A percentile compares a stretch with the other conserved stretches of the same genome.
phyloP scores from a whole-genome alignment of 2,329 filamentous ascomycete genomes.

The Tolypocladium sp. region DNA sequence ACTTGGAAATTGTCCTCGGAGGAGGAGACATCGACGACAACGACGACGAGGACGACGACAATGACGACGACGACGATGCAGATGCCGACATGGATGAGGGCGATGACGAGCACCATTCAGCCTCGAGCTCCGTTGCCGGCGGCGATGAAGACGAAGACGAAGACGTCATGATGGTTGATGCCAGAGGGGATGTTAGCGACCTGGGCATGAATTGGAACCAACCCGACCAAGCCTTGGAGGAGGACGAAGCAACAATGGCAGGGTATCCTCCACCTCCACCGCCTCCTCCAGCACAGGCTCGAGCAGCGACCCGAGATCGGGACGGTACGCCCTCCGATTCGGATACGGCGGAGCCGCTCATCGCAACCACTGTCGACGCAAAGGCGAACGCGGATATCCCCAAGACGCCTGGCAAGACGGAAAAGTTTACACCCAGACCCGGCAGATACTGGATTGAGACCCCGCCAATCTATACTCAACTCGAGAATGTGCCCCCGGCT shows the following conservation, averaged over 20 bases:
- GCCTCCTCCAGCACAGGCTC: slow-evolving; percentile 48
- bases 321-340: slow-evolving; percentile 64
- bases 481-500: slow-evolving; percentile 55
- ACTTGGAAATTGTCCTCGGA: slow-evolving; percentile 18
- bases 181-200: slow-evolving; percentile 34
- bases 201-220: slow-evolving; percentile 41
- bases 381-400: slow-evolving; percentile 67
- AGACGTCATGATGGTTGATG: slow-evolving; percentile 50
- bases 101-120: slow-evolving; percentile 24
- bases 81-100: slow-evolving; percentile 34
- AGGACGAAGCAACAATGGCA: slow-evolving; percentile 68
- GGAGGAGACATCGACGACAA: slow-evolving; percentile 22
- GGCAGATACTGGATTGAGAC: slow-evolving; percentile 82
- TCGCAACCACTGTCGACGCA: slow-evolving; percentile 50
- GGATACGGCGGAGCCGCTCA: slow-evolving; percentile 56
- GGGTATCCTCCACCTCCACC: slow-evolving; percentile 60
- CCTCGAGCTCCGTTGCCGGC: slow-evolving; percentile 21
- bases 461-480: slow-evolving; percentile 58
- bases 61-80: slow-evolving; percentile 59
- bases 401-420: slow-evolving; percentile 60
- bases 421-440: slow-evolving; percentile 46
- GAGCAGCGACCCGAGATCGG: slow-evolving; percentile 37
- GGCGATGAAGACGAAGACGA: slow-evolving; percentile 41
- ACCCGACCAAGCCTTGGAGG: slow-evolving; percentile 60
- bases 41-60: slow-evolving; percentile 28